A percentile compares a stretch with the other conserved stretches of the same genome.
Evolutionary conservation across 2,329 filamentous ascomycete genomes (phyloP).

Genomic region (Kalmusia sp.): DNA sequence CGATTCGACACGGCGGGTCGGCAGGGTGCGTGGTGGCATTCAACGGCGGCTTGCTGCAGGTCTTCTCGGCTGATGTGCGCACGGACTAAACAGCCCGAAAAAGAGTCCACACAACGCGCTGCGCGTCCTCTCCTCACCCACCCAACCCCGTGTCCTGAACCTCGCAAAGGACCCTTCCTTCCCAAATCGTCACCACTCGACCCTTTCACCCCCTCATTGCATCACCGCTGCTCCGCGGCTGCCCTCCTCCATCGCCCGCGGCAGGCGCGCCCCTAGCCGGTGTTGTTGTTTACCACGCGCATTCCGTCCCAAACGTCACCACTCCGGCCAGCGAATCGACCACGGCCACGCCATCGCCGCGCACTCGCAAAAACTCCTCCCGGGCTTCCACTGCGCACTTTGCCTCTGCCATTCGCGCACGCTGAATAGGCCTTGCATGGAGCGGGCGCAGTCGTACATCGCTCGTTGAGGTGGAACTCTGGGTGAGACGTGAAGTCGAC

Average conservation of each 20-base stretch:
- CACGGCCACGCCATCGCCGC: constrained; percentile 25
- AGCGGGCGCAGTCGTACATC: constrained; percentile 31
- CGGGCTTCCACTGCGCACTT: constrained; percentile 16
- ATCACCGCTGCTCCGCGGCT: constrained; percentile 19
- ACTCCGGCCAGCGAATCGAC: constrained; percentile 35
- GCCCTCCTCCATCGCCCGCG: background rate
- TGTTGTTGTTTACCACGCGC: constrained; percentile 32
- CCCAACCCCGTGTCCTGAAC: constrained; percentile 15
- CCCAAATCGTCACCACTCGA: constrained; percentile 26
- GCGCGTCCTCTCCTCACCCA: constrained; percentile 22
- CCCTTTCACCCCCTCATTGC: constrained; percentile 21
- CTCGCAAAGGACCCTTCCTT: constrained; percentile 27
- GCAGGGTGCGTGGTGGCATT: background rate
- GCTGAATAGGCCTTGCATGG: constrained; percentile 45
- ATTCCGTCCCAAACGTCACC: constrained; percentile 22
- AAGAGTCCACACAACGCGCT: constrained; percentile 29
- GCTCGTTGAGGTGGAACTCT: constrained; percentile 42
- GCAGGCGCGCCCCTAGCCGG: constrained; percentile 24
- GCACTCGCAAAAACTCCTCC: constrained; percentile 13
- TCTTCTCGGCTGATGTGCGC: constrained; percentile 9
- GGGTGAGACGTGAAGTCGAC: constrained; percentile 28
- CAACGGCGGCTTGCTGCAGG: constrained; percentile 25
- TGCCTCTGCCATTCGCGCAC: background rate
- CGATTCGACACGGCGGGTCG: constrained; percentile 27
- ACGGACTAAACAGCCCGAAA: constrained; percentile 15